Base-by-base conservation (phyloP, 2,329 filamentous ascomycete genomes). In the Cladosporium cucumerinum region DNA sequence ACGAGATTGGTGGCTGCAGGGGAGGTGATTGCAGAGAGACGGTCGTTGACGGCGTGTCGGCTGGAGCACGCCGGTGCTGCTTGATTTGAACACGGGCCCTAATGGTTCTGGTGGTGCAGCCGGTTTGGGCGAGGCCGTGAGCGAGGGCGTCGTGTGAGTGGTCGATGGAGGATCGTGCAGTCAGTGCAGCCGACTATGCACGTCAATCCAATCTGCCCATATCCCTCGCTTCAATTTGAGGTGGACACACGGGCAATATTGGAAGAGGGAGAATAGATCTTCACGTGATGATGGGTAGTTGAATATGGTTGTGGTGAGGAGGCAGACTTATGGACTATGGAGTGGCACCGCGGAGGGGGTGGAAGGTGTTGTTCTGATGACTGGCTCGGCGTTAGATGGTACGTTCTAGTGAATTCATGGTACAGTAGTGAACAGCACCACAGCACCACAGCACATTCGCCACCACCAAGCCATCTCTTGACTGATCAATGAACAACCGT, bases 1-100 rank as follows among this genome's bases (percentile, higher is more conserved):
- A 49, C 60, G 60, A 62, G 60, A 62, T 62, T 62, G 60, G 60
- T 62, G 60, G 60, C 60, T 62, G 60, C 60, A 62, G 60, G 60
- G 60, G 60, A 54, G 48, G 26, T 39, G 48, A 54, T 61, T 61
- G 59, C 32, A 62, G 60, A 55, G 49, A 30, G 60, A 62, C 60
- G 60, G 60, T 55, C 32, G 23, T 54, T 11, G 49, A 62, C 60
- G 60, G 60, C 60, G 60, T 62, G 26, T 55, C 60, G 60, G 60
- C 49, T 43, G 30, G 48, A 28, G 26, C 18, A 26, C 46, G 48
- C 59, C 49, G 60, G 49, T 51, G 60, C 60, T 54, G 60, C 60
- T 62, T 62, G 60, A 62, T 62, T 62, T 25, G 49, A 62, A 49
- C 46, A 60, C 28, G 59, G 46, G 39, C 46, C 48, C 59, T 52